Conservation (phyloP, 768 basidiomycete species). For the Lentinula boryana region DNA sequence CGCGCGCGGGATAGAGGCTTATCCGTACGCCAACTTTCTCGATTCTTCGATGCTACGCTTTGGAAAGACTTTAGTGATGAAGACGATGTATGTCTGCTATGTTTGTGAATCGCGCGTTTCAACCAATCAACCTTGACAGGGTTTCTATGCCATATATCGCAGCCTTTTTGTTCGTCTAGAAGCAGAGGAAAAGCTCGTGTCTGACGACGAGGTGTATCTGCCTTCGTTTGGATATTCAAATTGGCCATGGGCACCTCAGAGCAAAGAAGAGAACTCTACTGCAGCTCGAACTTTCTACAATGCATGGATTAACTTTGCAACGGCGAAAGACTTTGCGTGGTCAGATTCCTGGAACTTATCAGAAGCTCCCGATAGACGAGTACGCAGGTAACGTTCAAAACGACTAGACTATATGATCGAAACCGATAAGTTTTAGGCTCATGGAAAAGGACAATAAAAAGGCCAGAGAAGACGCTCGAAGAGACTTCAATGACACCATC, state of each 20-base stretch:
- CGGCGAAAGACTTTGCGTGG: conserved; percentile 87
- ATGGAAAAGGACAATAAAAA: conserved; percentile 98
- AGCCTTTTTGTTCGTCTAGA: conserved; percentile 81
- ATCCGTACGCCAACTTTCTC: conserved; percentile 71
- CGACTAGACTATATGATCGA: neutral
- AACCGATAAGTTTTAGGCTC: conserved; percentile 35
- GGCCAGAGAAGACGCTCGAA: conserved; percentile 76
- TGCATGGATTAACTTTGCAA: conserved; percentile 82
- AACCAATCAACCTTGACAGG: conserved; percentile 33
- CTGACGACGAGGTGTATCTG: conserved; percentile 43
- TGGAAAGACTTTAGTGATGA: conserved; percentile 65
- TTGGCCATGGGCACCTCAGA: conserved; percentile 60
- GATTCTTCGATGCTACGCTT: conserved; percentile 73
- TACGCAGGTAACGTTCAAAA: conserved; percentile 51
- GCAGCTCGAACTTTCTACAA: conserved; percentile 75
- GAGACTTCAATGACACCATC: conserved; percentile 91
- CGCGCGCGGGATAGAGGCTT: conserved; percentile 65
- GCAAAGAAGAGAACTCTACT: conserved; percentile 36
- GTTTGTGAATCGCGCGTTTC: neutral
- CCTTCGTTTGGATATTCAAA: conserved; percentile 80
- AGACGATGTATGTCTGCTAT: conserved; percentile 40
- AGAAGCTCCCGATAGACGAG: conserved; percentile 83
- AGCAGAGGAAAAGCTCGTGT: conserved; percentile 58
- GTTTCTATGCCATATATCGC: conserved; percentile 86
- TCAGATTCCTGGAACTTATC: conserved; percentile 74